These are phyloP conservation scores for Tylopilus intermedius DNA, from an alignment of 768 basidiomycete genomes.

Conservation along the genomic window DNA sequence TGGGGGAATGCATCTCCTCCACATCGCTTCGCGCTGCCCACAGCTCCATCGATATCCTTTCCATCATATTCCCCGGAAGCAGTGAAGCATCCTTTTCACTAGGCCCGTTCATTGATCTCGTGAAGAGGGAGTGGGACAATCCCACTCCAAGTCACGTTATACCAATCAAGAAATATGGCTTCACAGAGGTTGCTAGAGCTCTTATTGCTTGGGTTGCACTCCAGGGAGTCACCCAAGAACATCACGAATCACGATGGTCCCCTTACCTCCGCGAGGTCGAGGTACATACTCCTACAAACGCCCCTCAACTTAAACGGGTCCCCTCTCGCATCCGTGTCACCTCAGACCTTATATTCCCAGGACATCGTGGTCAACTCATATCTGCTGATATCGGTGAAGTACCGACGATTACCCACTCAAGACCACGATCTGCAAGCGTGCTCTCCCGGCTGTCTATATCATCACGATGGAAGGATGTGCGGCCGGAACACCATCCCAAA, in stretches of 20 bases:
- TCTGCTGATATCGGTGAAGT: conserved; percentile 77
- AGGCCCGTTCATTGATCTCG: conserved; percentile 72
- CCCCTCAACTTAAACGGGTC: conserved; percentile 29
- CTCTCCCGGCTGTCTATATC: conserved; percentile 25
- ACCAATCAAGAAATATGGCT: conserved; percentile 56
- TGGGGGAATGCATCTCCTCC: conserved; percentile 72
- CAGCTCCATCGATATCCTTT: conserved; percentile 68
- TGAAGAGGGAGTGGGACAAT: conserved; percentile 71
- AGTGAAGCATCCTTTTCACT: conserved; percentile 80
- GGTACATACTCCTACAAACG: conserved; percentile 43
- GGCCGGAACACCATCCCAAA: conserved; percentile 22
- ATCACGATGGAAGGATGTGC: conserved; percentile 22
- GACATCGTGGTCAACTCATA: conserved; percentile 65
- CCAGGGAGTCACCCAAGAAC: conserved; percentile 77
- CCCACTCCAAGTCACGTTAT: conserved; percentile 47
- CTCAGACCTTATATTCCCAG: conserved; percentile 66
- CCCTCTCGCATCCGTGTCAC: conserved; percentile 67
- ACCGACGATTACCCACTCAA: conserved; percentile 28
- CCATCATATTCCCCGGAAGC: conserved; percentile 67
- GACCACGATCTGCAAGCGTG: conserved; percentile 27
- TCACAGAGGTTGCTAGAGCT: conserved; percentile 62
- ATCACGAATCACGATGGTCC: conserved; percentile 72
- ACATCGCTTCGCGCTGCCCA: conserved; percentile 72
- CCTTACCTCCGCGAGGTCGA: conserved; percentile 61
- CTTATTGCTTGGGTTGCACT: conserved; percentile 77